Base-by-base conservation (phyloP, 768 basidiomycete genomes). In the Suillus bovinus region DNA sequence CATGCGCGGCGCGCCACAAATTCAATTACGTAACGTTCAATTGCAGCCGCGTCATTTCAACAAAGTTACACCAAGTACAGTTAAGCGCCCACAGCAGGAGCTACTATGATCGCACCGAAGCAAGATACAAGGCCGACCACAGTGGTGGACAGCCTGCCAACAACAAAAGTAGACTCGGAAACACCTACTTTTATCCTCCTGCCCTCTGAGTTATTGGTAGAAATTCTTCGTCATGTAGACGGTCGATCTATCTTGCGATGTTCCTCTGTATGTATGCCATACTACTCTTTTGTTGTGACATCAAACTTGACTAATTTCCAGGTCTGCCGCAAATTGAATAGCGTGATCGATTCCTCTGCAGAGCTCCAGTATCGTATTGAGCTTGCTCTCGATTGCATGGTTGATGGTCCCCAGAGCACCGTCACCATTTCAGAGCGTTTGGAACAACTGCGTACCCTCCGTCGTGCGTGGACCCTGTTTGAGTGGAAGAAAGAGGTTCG, bases 341-440 rank as follows among this genome's bases (percentile, higher is more conserved):
- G 63, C 13, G 41, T 72, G 20, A 55, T 74, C 60, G 71, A 76
- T 9, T 60, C 20, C 3, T 74, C 70, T 49, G 57, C 68, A 58
- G 70, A 80, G 50, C 66, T 82, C 0, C 74, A 74, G 24, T 81
- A 81, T 61, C 66, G 58, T 2, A 73, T 79, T 58, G 79, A 80
- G 56, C 75, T 82, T n/a, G 70, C 61, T 7, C 67, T 72, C 5
- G 74, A 81, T 58, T 78, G 79, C 0, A 72, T 82, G 74, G 36
- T 71, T 16, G 71, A 74, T 31, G 54, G 49, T 8, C 58, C 52
- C 16, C 49, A 31, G 8, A 61, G 61, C 46, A 27, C 29, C 20
- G 36, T 74, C 33, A 58, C 69, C 16, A 64, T 72, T 46, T 66
- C 68, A 2, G 75, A 78, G 0, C 76, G 78, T 0, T 71, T 82